Base-by-base conservation (phyloP, 108 stramenopile genomes). In the Craspedostauros australis region DNA sequence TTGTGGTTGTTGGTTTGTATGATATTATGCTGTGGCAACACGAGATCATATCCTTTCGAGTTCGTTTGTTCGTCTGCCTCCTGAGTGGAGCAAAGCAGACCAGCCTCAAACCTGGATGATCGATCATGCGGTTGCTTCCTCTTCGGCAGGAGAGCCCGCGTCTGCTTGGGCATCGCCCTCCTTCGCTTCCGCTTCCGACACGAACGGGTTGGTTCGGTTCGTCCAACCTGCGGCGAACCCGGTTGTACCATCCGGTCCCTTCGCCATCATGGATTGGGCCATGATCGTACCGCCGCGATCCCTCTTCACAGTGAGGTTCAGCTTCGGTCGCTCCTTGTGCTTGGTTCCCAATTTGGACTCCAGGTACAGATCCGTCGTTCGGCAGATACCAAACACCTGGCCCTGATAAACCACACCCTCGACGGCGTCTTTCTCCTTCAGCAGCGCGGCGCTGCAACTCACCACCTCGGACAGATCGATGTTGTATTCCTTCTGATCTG, bases 181-280 rank as follows among this genome's bases (percentile, higher is more conserved):
- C 34, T 48, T 29, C 16, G 33, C 50, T 1, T 34, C 24, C 1
- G n/a, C 47, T 21, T 44, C 18, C 19, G 36, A 8, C 7, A 53
- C 25, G 31, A 50, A 75, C 23, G 57, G 40, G 28, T 65, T 79
- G 20, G 50, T 46, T 15, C 79, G 74, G 8, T 36, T 68, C 15
- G 80, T 84, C 80, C 82, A 84, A 7, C 85, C 76, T 28, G 48
- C 9, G 23, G 23, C 59, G 46, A 91, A 86, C 1, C 85, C 85
- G 34, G 48, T 52, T 2, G 79, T 77, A 7, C 76, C 81, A 52
- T 86, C 81, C 3, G 85, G 85, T 24, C 85, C 85, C 50, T 63
- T 68, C 7, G 85, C 88, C 88, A 90, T 90, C 50, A 66, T 64
- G 44, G 80, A 84, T 54, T 91, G 88, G 14, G 88, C 84, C 75